Conservation (phyloP, 257 asterid species). For the Nicotiana undulata region DNA sequence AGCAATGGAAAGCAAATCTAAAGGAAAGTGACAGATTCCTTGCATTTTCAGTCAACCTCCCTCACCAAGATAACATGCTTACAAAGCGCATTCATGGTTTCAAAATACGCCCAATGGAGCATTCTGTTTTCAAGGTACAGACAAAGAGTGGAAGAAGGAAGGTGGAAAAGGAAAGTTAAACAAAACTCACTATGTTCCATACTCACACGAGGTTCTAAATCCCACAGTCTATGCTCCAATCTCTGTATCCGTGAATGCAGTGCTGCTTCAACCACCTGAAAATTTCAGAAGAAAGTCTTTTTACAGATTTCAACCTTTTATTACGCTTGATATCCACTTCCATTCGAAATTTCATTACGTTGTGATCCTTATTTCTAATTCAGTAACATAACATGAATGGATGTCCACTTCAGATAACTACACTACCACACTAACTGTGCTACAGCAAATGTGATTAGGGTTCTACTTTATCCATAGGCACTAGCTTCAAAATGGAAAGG, state of each 20-base stretch:
- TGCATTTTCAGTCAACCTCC: neutral
- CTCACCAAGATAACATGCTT: neutral
- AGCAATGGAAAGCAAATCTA: neutral
- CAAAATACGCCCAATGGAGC: neutral
- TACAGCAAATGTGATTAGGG: neutral
- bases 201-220: slow-evolving; percentile 93
- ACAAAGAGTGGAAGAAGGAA: neutral
- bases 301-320: slow-evolving; percentile 14
- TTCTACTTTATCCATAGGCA: neutral
- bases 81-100: neutral
- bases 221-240: slow-evolving; percentile 73
- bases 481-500: neutral
- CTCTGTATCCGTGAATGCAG: slow-evolving; percentile 85
- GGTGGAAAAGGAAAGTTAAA: neutral
- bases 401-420: neutral
- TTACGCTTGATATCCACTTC: slow-evolving; percentile 6
- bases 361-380: neutral
- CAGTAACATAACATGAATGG: neutral
- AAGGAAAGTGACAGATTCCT: neutral
- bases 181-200: slow-evolving; percentile 30
- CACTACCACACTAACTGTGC: neutral
- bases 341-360: neutral
- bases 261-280: slow-evolving; percentile 99
- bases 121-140: neutral
- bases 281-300: slow-evolving; percentile 13